Evolutionary conservation across 257 asterid genomes (phyloP), one percentile per base, ranked within the genome.

Genomic region (Solanum arcanum): DNA sequence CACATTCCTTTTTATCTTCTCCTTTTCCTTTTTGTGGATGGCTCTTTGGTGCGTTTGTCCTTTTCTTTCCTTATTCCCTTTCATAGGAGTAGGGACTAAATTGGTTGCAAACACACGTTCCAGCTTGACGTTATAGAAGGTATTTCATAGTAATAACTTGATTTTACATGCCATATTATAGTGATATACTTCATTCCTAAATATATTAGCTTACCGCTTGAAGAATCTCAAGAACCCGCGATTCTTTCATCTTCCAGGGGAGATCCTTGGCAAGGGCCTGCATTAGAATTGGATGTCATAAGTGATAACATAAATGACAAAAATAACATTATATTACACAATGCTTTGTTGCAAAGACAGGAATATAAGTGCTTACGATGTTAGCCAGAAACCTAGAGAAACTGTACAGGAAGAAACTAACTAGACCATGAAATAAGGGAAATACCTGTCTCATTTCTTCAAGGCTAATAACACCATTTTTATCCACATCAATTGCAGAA

Each of bases 361-460:
- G 62, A 49, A 29, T 81, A 20, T 29, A 49, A 31, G 44, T 81
- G 46, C 46, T 49, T 2, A 7, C 13, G 12, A 81, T 81, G 41
- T 81, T 20, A 31, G 69, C 80, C 74, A 52, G 77, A 42, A 33
- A 52, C 49, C 29, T 73, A 14, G 47, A 25, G 46, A 47, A 60
- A 85, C 87, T 85, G 81, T 42, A 85, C 39, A 42, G 83, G 33
- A 86, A 27, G 44, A 46, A 80, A 80, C 44, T 44, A 77, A 44
- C 84, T 81, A 49, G 66, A 81, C 73, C 6, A 13, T 47, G 37
- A 49, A 56, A 78, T 78, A 88, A 88, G 39, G 82, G 68, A 73
- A 31, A 86, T 82, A 95, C 99, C 98, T 92, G 98, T 92, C 99
- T 94, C 99, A 97, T 96, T 93, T 97, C 99, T 87, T 97, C 99